Base-by-base conservation (phyloP, 2,329 filamentous ascomycete species). In the Xylariales sp. region DNA sequence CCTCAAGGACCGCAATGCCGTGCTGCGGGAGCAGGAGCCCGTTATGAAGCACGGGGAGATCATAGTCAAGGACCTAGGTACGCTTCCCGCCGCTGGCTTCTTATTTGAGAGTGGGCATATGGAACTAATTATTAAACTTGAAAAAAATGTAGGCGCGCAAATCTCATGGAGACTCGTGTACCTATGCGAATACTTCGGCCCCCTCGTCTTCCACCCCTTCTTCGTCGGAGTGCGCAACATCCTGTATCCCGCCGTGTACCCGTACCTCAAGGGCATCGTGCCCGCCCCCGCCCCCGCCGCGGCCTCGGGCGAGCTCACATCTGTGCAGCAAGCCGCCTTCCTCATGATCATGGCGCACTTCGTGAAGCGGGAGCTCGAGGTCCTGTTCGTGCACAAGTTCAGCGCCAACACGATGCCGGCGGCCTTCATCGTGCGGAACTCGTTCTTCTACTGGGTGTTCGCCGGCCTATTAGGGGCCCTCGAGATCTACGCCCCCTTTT, bases 121-220 rank as follows among this genome's bases (percentile, higher is more conserved):
- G 4, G 5, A 32, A 18, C 69, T 71, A 34, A 71, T 46, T 14
- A n/a, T 6, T 12, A 14, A n/a, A 56, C 10, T n/a, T 55, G 28
- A 52, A 49, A 43, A 43, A 28, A 52, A 39, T 64, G 39, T 67
- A 97, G 94, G 96, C 16, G 88, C 90, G 56, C 96, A 99, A 81
- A 91, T 97, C 64, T 89, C 89, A 70, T 99, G 96, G 96, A 90
- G 90, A 71, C 96, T 93, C 68, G 95, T 98, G 80, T 99, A 95
- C 85, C 83, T 97, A 70, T 90, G 97, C 83, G 96, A 99, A 82
- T 99, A 99, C 81, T 82, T 96, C 72, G 96, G 96, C 3, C 96
- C 96, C 5, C 87, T 98, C 75, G 82, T 97, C 76, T 92, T 98
- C 82, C 94, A 97, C 83, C 87, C 89, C 52, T 84, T 93, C 74